Conservation (phyloP, 1,139 yeast species). For the Yamadazyma atlantica region DNA sequence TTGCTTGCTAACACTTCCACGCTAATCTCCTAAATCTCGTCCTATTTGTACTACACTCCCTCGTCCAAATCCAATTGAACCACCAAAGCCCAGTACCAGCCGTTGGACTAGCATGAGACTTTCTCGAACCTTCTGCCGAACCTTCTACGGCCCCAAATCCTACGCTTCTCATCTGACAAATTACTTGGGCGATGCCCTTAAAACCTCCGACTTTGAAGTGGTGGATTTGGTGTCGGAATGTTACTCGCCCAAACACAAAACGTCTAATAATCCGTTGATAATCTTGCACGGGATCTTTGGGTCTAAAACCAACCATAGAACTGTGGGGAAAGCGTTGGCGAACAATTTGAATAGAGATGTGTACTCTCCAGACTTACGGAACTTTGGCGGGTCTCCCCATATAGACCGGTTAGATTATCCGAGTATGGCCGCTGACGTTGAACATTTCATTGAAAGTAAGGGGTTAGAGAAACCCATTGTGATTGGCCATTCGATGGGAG, state of each 20-base stretch:
- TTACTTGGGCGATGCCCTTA: constrained; percentile 27
- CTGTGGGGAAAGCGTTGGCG: constrained; percentile 59
- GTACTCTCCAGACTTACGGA: constrained; percentile 78
- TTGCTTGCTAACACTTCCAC: too few species aligned
- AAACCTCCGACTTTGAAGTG: constrained; percentile 23
- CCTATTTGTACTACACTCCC: too few species aligned
- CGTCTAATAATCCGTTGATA: constrained; percentile 52
- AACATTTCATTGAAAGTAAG: constrained; percentile 56
- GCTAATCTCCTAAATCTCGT: too few species aligned
- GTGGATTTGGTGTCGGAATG: constrained; percentile 32
- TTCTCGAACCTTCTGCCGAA: too few species aligned
- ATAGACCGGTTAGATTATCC: constrained; percentile 68
- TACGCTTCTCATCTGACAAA: constrained; percentile 1
- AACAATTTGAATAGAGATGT: constrained; percentile 46
- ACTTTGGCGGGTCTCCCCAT: constrained; percentile 93
- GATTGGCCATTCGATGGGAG: constrained; percentile 97
- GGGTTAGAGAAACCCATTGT: constrained; percentile 55
- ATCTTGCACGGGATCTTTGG: constrained; percentile 92
- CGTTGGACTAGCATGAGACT: too few species aligned
- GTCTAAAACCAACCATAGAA: constrained; percentile 70
- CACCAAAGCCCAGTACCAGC: too few species aligned
- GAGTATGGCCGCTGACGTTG: constrained; percentile 83
- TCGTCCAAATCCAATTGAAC: too few species aligned
- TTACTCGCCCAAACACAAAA: constrained; percentile 23
- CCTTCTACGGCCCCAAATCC: too few species aligned